Base-by-base conservation (phyloP, 169 alveolate species). In the Pseudocohnilembus persalinus region DNA sequence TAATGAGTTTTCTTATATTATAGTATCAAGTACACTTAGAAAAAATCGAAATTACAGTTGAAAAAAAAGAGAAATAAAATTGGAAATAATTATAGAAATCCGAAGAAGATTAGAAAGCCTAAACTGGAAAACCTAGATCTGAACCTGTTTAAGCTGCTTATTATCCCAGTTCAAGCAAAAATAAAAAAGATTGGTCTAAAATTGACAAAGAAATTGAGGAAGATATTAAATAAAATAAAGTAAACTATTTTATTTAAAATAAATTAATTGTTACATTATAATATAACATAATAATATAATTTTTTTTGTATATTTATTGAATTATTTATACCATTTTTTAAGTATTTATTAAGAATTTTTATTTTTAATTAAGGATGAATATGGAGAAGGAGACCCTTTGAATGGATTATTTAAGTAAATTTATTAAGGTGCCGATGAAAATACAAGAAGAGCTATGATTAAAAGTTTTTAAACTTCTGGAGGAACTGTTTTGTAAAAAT, bases 371-470 rank as follows among this genome's bases (percentile, higher is more conserved):
- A 4, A 49, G 68, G 68, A 49, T 49, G 68, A 49, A 49, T 49
- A 49, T 49, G 68, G 68, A 49, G 68, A 20, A 49, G 68, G 20
- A 11, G 68, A 49, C 68, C 68, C 68, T 11, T 49, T 49, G 20
- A 49, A 49, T 84, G 84, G 90, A 31, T 86, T 97, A 29, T 96
- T 97, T 88, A 92, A 95, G 85, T 89, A 96, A 84, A 96, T 97
- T 73, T 97, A 96, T 89, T 93, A 88, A 20, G 90, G 92, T 81
- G 95, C 96, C n/a, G 98, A 97, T 85, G 98, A 96, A 82, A 96
- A 96, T 73, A 97, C 98, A 0, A 84, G 98, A 82, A 92, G 98
- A 89, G 99, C 99, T 4, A 97, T 97, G 99, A 94, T 96, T 82
- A 97, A 97, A 87, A 90, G 97, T 76, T 96, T 91, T 90, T 95